phyloP scores from a whole-genome alignment of 495 filamentous ascomycete genomes.

The Achaetomiella virescens region DNA sequence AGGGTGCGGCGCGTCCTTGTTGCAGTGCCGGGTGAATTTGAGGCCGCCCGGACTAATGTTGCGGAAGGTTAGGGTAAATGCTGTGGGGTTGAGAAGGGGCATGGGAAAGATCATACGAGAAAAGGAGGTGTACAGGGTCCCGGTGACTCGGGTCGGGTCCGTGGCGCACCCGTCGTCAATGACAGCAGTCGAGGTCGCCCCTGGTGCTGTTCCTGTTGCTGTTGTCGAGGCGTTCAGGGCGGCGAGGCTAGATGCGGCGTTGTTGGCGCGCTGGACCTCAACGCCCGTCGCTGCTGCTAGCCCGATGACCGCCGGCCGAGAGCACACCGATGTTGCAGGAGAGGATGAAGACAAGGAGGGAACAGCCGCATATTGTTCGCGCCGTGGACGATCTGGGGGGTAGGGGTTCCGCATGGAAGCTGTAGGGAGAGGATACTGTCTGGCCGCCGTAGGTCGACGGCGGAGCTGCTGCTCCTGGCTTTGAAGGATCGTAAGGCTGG shows the following conservation, averaged over 20 bases:
- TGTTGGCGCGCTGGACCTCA: constrained; percentile 35
- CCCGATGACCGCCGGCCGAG: constrained; percentile 38
- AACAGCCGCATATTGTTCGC: constrained; percentile 32
- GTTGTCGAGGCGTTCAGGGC: constrained; percentile 16
- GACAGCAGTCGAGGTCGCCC: constrained; percentile 12
- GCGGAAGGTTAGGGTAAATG: background rate
- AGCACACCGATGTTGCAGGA: constrained; percentile 37
- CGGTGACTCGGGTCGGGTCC: constrained; percentile 25
- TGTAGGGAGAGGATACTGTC: constrained; percentile 8
- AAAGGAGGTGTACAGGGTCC: constrained; percentile 26
- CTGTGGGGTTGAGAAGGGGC: background rate
- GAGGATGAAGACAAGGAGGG: constrained; percentile 35
- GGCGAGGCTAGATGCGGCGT: constrained; percentile 27
- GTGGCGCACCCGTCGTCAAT: constrained; percentile 36
- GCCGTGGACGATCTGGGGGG: background rate
- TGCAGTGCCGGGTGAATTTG: constrained; percentile 37
- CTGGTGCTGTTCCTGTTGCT: constrained; percentile 10
- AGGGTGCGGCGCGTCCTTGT: constrained; percentile 27
- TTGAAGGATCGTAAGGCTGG: background rate
- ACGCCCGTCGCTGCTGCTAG: constrained; percentile 39
- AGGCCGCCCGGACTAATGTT: constrained; percentile 26
- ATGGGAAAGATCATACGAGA: constrained; percentile 10
- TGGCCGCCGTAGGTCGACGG: constrained; percentile 12
- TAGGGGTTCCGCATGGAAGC: background rate
- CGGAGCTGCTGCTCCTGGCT: background rate